A percentile compares a stretch with the other conserved stretches of the same genome.
phyloP scores from a whole-genome alignment of 164 flowering plant genomes.

The Echeveria elegans region DNA sequence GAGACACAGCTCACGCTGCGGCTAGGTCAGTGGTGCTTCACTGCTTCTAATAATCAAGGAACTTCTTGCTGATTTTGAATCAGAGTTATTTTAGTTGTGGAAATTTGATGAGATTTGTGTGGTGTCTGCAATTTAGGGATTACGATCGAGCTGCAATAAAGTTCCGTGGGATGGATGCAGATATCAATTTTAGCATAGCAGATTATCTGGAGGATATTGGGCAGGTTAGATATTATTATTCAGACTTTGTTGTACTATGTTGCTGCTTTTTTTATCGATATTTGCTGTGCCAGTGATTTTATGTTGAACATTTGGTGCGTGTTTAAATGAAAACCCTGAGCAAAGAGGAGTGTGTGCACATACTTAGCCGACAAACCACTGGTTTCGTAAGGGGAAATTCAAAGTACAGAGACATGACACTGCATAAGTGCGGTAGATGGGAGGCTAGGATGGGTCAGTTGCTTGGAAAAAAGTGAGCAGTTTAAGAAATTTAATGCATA shows the following conservation, averaged over 20 bases:
- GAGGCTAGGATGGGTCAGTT: conserved; percentile 12
- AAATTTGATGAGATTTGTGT: background rate
- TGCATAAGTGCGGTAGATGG: conserved; percentile 9
- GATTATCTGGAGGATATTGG: conserved; percentile 7
- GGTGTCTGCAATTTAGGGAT: background rate
- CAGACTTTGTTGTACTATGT: background rate
- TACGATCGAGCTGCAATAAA: conserved; percentile 10
- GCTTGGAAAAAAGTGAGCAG: conserved; percentile 9
- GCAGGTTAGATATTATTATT: conserved; percentile 2
- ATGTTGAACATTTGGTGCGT: background rate
- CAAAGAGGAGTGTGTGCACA: conserved; percentile 7
- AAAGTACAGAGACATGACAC: conserved; percentile 3
- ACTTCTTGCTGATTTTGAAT: background rate
- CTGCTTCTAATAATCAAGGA: too few relatives aligned
- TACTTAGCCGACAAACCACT: conserved; percentile 5
- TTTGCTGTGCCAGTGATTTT: background rate
- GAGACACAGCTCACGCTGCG: background rate
- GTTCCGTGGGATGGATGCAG: conserved; percentile 8
- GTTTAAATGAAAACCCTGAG: background rate
- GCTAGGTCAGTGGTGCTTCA: background rate
- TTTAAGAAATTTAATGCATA: background rate
- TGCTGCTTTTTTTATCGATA: too few relatives aligned
- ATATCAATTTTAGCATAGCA: conserved; percentile 4
- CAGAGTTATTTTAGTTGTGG: too few relatives aligned
- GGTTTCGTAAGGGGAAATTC: conserved; percentile 8